Percentiles rank a stretch among this genome's conserved stretches.
Conservation (phyloP, 2,329 filamentous ascomycete genomes). For the Cadophora luteo-olivacea region DNA sequence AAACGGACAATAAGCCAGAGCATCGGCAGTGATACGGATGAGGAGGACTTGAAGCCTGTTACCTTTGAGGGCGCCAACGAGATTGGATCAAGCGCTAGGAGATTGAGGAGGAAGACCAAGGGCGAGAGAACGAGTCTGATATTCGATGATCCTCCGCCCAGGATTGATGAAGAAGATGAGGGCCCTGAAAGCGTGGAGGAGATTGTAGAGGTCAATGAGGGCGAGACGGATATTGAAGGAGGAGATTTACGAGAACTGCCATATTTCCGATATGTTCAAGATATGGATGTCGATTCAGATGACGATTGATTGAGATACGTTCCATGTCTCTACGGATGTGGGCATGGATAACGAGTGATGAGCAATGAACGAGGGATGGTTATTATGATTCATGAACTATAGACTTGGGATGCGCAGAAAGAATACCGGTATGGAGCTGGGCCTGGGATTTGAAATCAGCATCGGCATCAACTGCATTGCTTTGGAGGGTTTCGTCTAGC, state of each 20-base stretch:
- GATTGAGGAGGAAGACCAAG: slow-evolving; percentile 42
- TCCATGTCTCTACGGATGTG: too few species aligned
- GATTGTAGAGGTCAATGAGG: slow-evolving; percentile 37
- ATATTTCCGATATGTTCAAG: slow-evolving; percentile 40
- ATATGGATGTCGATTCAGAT: slow-evolving; percentile 42
- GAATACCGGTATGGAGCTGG: slow-evolving; percentile 5
- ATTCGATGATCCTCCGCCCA: slow-evolving; percentile 45
- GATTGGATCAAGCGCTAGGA: slow-evolving; percentile 42
- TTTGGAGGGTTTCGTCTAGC: slow-evolving; percentile 26
- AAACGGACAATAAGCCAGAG: slow-evolving; percentile 44
- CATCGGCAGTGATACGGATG: slow-evolving; percentile 45
- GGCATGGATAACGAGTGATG: slow-evolving; percentile 17
- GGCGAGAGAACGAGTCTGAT: slow-evolving; percentile 42
- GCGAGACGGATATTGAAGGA: slow-evolving; percentile 30
- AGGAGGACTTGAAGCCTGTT: slow-evolving; percentile 43
- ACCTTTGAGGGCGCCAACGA: slow-evolving; percentile 42
- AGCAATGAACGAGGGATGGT: slow-evolving; percentile 15
- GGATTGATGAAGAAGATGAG: slow-evolving; percentile 45
- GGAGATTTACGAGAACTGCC: slow-evolving; percentile 36
- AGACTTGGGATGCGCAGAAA: slow-evolving; percentile 17
- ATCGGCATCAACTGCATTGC: slow-evolving; percentile 30
- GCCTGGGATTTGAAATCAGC: slow-evolving; percentile 7
- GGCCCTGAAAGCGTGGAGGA: slow-evolving; percentile 43
- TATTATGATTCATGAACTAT: slow-evolving; percentile 30
- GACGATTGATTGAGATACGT: slow-evolving; percentile 30